Base-by-base conservation (phyloP, 1,284 basidiomycete species). In the Fistulina hepatica region DNA sequence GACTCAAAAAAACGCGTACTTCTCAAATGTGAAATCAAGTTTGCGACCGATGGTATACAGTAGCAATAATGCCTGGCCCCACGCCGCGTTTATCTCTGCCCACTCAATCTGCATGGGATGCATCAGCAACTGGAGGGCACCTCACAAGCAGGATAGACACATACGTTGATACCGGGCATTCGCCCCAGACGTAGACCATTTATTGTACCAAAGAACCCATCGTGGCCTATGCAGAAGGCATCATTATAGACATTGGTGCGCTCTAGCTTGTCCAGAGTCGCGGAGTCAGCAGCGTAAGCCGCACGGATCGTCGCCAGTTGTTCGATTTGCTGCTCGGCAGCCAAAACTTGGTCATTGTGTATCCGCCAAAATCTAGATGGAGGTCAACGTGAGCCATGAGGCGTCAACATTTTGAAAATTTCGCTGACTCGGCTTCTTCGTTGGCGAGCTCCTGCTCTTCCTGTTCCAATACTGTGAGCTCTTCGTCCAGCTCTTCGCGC, bases 81-180 rank as follows among this genome's bases (percentile, higher is more conserved):
- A 97, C 3, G 95, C 95, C 5, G 95, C 95, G 54, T 98, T 98
- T 58, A 98, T 93, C 61, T 99, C 95, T 5, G 88, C 77, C 93
- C 94, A 99, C 54, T 97, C 94, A 20, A 98, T 90, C 73, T 86
- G 49, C 1, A 52, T 32, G 33, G 15, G 20, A 32, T 26, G 17
- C 38, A 31, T 43, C 9, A 45, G 30, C 31, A 20, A 39, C 23
- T 12, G 6, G 30, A 7, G 9, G 22, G 19, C 28, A 33, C 27
- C 35, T 17, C 38, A 42, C 19, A 22, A 21, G 23, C 33, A 9
- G 38, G 19, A 28, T 20, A 36, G 20, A 13, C 28, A 61, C 74
- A 28, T 50, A 84, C 81, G 12, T 76, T 76, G 23, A 81, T 75
- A 23, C 76, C 73, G 16, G 85, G 80, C 8, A 93, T 74, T 43